Evolutionary conservation across 140 eudicot genomes (phyloP).

Genomic region (Bidens hawaiensis): DNA sequence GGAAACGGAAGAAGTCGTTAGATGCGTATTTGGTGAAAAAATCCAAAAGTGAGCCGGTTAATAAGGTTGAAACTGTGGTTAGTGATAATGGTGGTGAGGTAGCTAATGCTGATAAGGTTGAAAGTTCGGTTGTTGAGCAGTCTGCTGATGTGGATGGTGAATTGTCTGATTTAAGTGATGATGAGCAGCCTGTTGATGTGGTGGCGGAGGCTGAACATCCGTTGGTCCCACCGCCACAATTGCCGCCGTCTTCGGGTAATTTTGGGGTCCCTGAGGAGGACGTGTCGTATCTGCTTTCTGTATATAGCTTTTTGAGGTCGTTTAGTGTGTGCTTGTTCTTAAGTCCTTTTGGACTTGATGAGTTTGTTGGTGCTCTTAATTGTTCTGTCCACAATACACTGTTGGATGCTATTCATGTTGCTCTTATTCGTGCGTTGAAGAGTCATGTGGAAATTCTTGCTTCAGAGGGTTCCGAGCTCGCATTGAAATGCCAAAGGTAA

Average conservation of each 20-base stretch:
- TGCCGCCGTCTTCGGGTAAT: constrained; percentile 85
- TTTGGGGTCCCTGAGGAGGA: constrained; percentile 73
- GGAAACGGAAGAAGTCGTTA: constrained; percentile 41
- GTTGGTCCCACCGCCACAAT: constrained; percentile 55
- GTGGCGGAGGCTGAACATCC: constrained; percentile 53
- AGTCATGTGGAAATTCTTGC: constrained; percentile 63
- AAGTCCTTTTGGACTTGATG: constrained; percentile 88
- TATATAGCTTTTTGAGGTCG: constrained; percentile 76
- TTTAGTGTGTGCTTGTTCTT: constrained; percentile 74
- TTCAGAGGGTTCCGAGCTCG: constrained; percentile 80
- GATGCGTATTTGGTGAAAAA: constrained; percentile 42
- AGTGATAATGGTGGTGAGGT: constrained; percentile 18
- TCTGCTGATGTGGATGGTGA: constrained; percentile 42
- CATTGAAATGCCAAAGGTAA: constrained; percentile 78
- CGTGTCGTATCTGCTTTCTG: constrained; percentile 74
- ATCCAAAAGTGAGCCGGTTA: constrained; percentile 11
- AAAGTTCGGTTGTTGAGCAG: constrained; percentile 22
- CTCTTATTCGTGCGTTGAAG: constrained; percentile 74
- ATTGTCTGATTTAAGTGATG: constrained; percentile 51
- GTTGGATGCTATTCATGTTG: constrained; percentile 90
- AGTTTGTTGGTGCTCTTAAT: constrained; percentile 92
- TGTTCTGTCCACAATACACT: constrained; percentile 56
- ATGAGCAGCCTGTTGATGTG: constrained; percentile 30
- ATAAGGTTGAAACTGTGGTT: constrained; percentile 21
- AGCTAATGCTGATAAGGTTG: constrained; percentile 31